Conservation (phyloP, 1,139 yeast genomes). For the Kodamaea derodonti region DNA sequence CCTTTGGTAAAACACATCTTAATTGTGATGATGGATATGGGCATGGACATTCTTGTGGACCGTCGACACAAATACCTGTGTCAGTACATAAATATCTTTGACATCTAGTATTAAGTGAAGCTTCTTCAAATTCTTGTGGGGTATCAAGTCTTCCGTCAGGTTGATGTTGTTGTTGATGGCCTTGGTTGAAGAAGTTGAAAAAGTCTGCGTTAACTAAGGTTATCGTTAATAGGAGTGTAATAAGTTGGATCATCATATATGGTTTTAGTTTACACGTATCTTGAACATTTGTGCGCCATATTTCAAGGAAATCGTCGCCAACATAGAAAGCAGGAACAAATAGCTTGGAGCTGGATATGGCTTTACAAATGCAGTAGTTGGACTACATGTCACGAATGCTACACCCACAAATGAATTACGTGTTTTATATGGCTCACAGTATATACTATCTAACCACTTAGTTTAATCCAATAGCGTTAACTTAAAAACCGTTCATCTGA, state of each 20-base stretch:
- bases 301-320: too few species aligned
- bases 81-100: slow-evolving; percentile 75
- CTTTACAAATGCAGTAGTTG: too few species aligned
- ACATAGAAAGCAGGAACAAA: too few species aligned
- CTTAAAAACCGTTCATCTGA: slow-evolving; percentile 1
- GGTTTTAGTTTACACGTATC: slow-evolving; percentile 5
- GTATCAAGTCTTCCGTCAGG: slow-evolving; percentile 18
- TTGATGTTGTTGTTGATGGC: slow-evolving; percentile 20
- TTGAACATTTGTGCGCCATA: too few species aligned
- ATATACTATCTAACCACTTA: too few species aligned
- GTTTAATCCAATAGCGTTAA: too few species aligned
- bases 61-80: slow-evolving; percentile 70
- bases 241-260: slow-evolving; percentile 7
- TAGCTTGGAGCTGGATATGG: too few species aligned
- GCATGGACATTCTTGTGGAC: slow-evolving; percentile 79
- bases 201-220: slow-evolving; percentile 22
- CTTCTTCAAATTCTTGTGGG: slow-evolving; percentile 28
- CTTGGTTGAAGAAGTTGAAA: slow-evolving; percentile 26
- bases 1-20: slow-evolving; percentile 72
- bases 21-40: slow-evolving; percentile 82
- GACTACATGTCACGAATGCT: too few species aligned
- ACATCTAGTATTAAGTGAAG: slow-evolving; percentile 45
- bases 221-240: slow-evolving; percentile 8
- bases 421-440: too few species aligned
- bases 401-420: too few species aligned